A percentile compares a stretch with the other conserved stretches of the same genome.
Conservation (phyloP, 805 yeast species). For the Wickerhamiella qilinensis region DNA sequence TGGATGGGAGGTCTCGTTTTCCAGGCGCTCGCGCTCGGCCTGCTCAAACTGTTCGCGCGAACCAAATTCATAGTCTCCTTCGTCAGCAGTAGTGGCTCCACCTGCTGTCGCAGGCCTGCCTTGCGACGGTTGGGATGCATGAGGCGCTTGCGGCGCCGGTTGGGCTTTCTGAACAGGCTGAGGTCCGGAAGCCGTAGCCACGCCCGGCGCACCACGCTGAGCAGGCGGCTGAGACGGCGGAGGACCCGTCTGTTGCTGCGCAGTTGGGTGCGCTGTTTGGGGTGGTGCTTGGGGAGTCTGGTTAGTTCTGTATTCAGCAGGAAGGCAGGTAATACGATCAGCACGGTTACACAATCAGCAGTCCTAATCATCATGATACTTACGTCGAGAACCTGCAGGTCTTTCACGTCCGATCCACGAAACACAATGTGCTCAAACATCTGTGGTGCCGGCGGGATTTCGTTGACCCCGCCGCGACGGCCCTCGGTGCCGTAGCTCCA, state of each 20-base stretch:
- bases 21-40: constrained; percentile 21
- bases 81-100: constrained; percentile 21
- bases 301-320: constrained; percentile 24
- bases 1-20: constrained; percentile 10
- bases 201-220: too few relatives aligned
- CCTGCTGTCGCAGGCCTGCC: constrained; percentile 7
- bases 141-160: not conserved
- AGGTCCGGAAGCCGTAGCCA: too few relatives aligned
- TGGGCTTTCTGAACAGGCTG: not conserved
- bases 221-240: not conserved
- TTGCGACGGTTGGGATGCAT: not conserved
- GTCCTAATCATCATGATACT: constrained; percentile 16
- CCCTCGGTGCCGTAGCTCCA: constrained; percentile 88
- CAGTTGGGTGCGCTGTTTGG: constrained; percentile 1
- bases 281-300: not conserved
- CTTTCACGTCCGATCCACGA: constrained; percentile 86
- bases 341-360: constrained; percentile 16
- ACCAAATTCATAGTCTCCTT: constrained; percentile 59
- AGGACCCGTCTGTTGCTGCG: not conserved
- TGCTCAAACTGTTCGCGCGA: constrained; percentile 54
- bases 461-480: constrained; percentile 50
- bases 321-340: constrained; percentile 28
- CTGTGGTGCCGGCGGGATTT: constrained; percentile 52
- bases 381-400: constrained; percentile 62
- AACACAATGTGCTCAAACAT: constrained; percentile 66